These are phyloP conservation scores for Pseudocercospora musae DNA, from an alignment of 2,329 filamentous ascomycete genomes.

Conservation along the genomic window DNA sequence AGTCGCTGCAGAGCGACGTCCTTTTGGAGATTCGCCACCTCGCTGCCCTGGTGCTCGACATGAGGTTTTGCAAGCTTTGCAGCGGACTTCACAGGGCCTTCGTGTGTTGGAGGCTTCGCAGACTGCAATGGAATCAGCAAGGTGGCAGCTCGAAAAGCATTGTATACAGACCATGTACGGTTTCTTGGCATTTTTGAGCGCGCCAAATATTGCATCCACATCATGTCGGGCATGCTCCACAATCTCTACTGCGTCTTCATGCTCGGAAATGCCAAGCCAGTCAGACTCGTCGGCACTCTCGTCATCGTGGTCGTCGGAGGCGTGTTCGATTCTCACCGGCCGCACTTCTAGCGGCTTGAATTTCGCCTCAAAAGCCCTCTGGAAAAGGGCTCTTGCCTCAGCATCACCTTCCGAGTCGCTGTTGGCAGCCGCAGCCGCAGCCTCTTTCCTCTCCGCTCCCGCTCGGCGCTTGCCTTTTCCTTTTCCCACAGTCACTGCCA, in stretches of 20 bases:
- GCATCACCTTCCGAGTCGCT: slow-evolving; percentile 38
- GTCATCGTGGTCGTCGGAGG: slow-evolving; percentile 25
- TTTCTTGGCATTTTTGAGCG: slow-evolving; percentile 57
- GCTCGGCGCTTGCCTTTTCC: slow-evolving; percentile 46
- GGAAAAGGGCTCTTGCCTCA: slow-evolving; percentile 68
- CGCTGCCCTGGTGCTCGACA: slow-evolving; percentile 52
- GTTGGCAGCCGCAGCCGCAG: neutral
- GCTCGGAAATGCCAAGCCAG: slow-evolving; percentile 62
- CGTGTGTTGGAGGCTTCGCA: slow-evolving; percentile 48
- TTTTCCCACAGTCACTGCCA: slow-evolving; percentile 46
- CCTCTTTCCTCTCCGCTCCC: slow-evolving; percentile 24
- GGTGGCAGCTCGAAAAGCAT: neutral
- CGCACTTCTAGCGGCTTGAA: slow-evolving; percentile 62
- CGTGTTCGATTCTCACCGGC: slow-evolving; percentile 32
- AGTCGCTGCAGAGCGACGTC: slow-evolving; percentile 89
- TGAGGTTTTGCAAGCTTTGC: slow-evolving; percentile 22
- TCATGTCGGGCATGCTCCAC: slow-evolving; percentile 36
- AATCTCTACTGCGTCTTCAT: slow-evolving; percentile 40
- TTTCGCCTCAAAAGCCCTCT: slow-evolving; percentile 80
- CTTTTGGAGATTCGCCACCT: slow-evolving; percentile 72
- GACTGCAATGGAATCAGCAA: slow-evolving; percentile 34
- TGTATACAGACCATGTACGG: slow-evolving; percentile 65
- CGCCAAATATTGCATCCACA: slow-evolving; percentile 35
- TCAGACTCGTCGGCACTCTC: slow-evolving; percentile 46
- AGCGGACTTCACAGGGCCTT: slow-evolving; percentile 21